Conservation (phyloP, 345 rosid species). For the Microcos paniculata region DNA sequence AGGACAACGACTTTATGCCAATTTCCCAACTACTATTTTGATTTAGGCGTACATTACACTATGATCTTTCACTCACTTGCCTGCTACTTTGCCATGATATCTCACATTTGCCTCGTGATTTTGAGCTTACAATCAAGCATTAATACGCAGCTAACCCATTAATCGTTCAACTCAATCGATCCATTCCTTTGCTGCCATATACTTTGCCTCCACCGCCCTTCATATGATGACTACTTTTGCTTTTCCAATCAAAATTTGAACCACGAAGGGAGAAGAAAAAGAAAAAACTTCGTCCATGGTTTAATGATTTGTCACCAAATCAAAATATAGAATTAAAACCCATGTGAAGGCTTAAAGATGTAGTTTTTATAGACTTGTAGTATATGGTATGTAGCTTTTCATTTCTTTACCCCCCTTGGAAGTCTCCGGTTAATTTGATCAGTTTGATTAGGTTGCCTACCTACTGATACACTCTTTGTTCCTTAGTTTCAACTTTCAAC, state of each 20-base stretch:
- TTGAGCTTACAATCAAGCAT: background rate
- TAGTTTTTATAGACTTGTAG: too few species aligned
- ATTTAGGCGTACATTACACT: background rate
- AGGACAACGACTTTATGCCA: constrained; percentile 35
- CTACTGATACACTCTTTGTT: background rate
- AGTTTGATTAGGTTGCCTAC: constrained; percentile 15
- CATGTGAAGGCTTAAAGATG: too few species aligned
- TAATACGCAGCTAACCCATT: background rate
- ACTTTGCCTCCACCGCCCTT: too few species aligned
- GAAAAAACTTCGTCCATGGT: too few species aligned
- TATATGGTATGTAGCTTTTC: too few species aligned
- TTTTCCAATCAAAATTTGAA: background rate
- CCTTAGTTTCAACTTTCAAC: constrained; percentile 2
- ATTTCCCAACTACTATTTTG: constrained; percentile 3
- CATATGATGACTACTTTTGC: background rate
- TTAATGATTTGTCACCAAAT: too few species aligned
- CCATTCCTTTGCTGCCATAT: too few species aligned
- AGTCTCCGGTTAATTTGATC: background rate
- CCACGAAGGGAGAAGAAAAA: too few species aligned
- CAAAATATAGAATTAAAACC: too few species aligned
- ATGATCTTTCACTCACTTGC: constrained; percentile 8
- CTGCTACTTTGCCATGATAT: background rate
- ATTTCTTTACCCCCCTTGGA: too few species aligned
- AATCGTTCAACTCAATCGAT: background rate
- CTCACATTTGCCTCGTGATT: constrained; percentile 28